These are phyloP conservation scores for Ophiostoma australiae DNA, from an alignment of 2,329 filamentous ascomycete species.

Conservation along the genomic window DNA sequence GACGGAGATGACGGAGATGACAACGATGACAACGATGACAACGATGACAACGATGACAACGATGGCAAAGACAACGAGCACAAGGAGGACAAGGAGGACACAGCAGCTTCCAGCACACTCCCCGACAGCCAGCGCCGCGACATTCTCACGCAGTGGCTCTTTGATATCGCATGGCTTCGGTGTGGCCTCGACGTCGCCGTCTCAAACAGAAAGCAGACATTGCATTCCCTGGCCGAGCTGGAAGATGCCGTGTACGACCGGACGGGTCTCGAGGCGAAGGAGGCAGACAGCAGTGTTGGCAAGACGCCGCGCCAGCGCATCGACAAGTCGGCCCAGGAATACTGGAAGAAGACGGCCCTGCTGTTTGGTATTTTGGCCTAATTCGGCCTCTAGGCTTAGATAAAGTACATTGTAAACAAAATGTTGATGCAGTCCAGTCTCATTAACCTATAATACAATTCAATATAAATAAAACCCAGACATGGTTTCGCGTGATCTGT, in stretches of 20 bases:
- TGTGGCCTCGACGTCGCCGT: constrained; percentile 37
- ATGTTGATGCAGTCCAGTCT: constrained; percentile 6
- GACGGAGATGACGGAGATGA: neutral
- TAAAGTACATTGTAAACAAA: constrained; percentile 5
- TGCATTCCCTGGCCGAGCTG: constrained; percentile 41
- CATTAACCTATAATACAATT: neutral
- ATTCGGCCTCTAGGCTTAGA: constrained; percentile 20
- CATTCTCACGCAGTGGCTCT: constrained; percentile 55
- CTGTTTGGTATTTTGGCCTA: constrained; percentile 69
- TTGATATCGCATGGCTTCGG: constrained; percentile 52
- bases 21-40: neutral
- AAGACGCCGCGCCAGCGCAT: constrained; percentile 50
- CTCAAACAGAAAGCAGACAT: constrained; percentile 30
- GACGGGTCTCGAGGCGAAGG: constrained; percentile 38
- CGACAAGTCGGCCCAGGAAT: constrained; percentile 62
- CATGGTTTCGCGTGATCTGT: neutral
- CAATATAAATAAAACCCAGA: neutral
- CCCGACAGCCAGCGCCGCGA: constrained; percentile 35
- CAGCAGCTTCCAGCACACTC: neutral
- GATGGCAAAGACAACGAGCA: neutral
- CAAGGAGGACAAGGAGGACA: neutral
- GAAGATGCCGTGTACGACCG: constrained; percentile 43
- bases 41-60: neutral
- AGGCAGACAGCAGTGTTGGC: constrained; percentile 34
- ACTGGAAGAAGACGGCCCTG: constrained; percentile 76